Percentiles rank a stretch among this genome's conserved stretches.
Evolutionary conservation across 2,329 filamentous ascomycete species (phyloP).

Genomic region (Aurifilum marmelostoma): DNA sequence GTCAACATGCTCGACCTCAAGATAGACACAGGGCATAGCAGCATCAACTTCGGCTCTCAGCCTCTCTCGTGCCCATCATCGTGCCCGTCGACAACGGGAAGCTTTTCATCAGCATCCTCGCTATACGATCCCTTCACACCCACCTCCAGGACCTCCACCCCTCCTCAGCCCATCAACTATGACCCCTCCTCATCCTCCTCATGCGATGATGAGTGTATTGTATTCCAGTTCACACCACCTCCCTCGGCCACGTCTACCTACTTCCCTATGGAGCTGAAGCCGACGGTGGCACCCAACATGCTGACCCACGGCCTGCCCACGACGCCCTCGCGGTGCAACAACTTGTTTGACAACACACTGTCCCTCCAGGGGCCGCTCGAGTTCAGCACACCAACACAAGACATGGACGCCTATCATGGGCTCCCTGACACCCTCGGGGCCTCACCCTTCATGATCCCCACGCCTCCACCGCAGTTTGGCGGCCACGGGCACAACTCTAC

Average conservation of each 20-base stretch:
- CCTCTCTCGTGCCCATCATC: conserved; percentile 24
- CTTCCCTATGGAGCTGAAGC: conserved; percentile 26
- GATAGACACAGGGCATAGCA: conserved; percentile 21
- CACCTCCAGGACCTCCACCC: conserved; percentile 25
- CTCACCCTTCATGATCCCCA: conserved; percentile 22
- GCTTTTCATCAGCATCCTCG: conserved; percentile 28
- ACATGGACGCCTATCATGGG: conserved; percentile 17
- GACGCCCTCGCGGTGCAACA: conserved; percentile 22
- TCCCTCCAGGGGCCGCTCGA: conserved; percentile 20
- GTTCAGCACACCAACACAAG: conserved; percentile 24
- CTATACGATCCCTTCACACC: conserved; percentile 28
- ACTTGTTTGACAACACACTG: conserved; percentile 11
- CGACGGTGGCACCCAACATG: conserved; percentile 25
- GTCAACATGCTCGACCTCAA: conserved; percentile 20
- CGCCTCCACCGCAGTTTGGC: conserved; percentile 22
- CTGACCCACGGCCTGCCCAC: conserved; percentile 23
- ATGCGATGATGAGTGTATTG: conserved; percentile 13
- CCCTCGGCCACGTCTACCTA: conserved; percentile 19
- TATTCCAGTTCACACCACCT: conserved; percentile 27
- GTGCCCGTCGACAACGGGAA: conserved; percentile 26
- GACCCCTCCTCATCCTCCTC: conserved; percentile 14
- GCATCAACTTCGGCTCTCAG: conserved; percentile 22
- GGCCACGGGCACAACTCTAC: conserved; percentile 1
- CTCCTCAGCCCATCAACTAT: conserved; percentile 25
- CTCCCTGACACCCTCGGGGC: conserved; percentile 14